These are phyloP conservation scores for Calonectria crousiana DNA, from an alignment of 2,329 filamentous ascomycete genomes.

Conservation along the genomic window DNA sequence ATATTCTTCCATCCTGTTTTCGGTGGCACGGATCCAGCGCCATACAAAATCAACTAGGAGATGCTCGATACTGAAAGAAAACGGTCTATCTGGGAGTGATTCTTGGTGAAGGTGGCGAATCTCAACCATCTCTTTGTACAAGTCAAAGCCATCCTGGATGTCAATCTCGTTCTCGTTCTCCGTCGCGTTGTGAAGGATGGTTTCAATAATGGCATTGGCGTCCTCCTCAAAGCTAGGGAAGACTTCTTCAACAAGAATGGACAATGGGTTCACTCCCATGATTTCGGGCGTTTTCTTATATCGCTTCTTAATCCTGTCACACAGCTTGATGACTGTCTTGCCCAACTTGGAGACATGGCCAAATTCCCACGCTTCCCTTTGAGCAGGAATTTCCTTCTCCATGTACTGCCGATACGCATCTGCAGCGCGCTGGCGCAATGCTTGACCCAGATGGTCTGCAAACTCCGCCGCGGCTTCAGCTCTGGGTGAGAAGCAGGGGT, in stretches of 20 bases:
- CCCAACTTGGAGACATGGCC: slow-evolving; percentile 91
- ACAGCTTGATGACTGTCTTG: slow-evolving; percentile 85
- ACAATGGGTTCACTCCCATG: slow-evolving; percentile 76
- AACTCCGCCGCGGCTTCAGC: slow-evolving; percentile 80
- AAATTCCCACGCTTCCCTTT: slow-evolving; percentile 89
- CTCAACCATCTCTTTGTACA: slow-evolving; percentile 90
- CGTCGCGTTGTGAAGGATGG: slow-evolving; percentile 81
- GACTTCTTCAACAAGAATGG: slow-evolving; percentile 83
- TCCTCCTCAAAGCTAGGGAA: slow-evolving; percentile 94
- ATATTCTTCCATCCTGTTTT: slow-evolving; percentile 83
- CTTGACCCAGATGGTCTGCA: slow-evolving; percentile 76
- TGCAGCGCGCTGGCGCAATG: slow-evolving; percentile 78
- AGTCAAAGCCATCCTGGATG: slow-evolving; percentile 91
- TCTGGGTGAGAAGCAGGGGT: slow-evolving; percentile 79
- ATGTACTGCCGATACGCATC: slow-evolving; percentile 86
- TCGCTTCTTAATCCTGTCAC: slow-evolving; percentile 90
- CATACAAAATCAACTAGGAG: slow-evolving; percentile 93
- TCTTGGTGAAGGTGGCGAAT: slow-evolving; percentile 85
- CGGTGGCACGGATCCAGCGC: slow-evolving; percentile 90
- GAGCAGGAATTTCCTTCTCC: slow-evolving; percentile 82
- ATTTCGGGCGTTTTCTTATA: slow-evolving; percentile 90
- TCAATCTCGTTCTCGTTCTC: slow-evolving; percentile 80
- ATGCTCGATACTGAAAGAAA: slow-evolving; percentile 89
- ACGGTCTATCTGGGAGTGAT: slow-evolving; percentile 78
- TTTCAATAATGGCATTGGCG: slow-evolving; percentile 83